Evolutionary conservation across 345 rosid species (phyloP), one percentile per base, ranked within the genome.

Genomic region (Gossypium stocksii): DNA sequence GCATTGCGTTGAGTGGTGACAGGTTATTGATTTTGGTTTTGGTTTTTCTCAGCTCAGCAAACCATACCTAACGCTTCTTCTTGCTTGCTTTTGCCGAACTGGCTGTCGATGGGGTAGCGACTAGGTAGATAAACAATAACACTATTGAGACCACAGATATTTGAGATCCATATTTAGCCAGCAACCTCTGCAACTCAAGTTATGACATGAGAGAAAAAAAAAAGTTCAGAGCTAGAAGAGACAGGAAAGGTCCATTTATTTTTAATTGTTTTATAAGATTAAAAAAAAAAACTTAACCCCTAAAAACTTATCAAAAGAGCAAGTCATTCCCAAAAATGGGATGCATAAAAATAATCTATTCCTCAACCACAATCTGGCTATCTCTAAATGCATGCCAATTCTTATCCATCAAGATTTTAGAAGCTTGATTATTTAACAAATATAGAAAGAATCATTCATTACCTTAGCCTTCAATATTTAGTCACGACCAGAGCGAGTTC

Each of bases 101-200:
- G 41, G 97, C 87, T 83, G 88, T 93, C 7, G 98, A 88, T 12
- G 98, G 98, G 43, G 83, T 64, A 53, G 83, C 72, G 46, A 96
- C 44, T 80, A 93, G 77, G 87, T 83, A 89, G 34, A 93, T 81
- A 67, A 96, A 96, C 80, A 90, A 75, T 73, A 83, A 90, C 63
- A 96, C 67, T 44, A 93, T 90, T 65, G 87, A 83, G 77, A 95
- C 65, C 77, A 95, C 99, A 0, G 99, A 91, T 59, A 96, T 76
- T 60, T 90, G 89, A n/a, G 97, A 83, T 53, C 98, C 98, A 62
- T 93, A 93, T 81, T 85, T 89, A 0, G 83, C 94, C 71, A 93
- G 76, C 82, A 91, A 60, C 83, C 90, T 93, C 99, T 96, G 98
- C 86, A 59, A 22, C 62, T 72, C 59, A 20, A 45, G 43, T 52